phyloP scores from a whole-genome alignment of 805 yeast species.

The Saturnispora bothae region DNA sequence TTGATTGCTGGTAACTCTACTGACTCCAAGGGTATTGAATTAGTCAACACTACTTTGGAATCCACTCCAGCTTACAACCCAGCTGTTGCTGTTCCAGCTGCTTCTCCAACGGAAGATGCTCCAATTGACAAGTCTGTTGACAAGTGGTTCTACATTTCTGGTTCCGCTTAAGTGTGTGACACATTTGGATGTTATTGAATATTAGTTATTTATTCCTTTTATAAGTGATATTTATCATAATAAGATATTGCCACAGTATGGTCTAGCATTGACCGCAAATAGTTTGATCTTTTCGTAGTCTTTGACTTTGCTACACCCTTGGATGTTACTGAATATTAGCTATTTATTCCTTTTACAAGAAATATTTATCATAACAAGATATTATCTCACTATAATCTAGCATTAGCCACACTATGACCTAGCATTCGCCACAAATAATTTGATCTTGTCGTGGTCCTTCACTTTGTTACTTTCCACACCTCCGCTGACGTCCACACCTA shows the following conservation, averaged over 20 bases:
- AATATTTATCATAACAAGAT: too few species aligned
- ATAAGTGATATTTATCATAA: too few species aligned
- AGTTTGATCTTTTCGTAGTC: constrained; percentile 49
- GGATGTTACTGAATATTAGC: too few species aligned
- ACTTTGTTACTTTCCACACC: constrained; percentile 79
- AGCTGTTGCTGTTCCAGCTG: constrained; percentile 52
- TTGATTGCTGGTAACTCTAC: constrained; percentile 53
- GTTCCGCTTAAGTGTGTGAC: constrained; percentile 36
- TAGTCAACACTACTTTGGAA: constrained; percentile 66
- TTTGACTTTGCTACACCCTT: constrained; percentile 63
- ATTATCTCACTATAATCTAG: too few species aligned
- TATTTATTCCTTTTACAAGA: too few species aligned
- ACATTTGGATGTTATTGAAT: too few species aligned
- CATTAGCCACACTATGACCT: too few species aligned
- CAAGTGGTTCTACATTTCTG: constrained; percentile 97
- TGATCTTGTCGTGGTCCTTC: constrained; percentile 61
- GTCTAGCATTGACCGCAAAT: constrained; percentile 49
- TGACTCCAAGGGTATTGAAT: constrained; percentile 55
- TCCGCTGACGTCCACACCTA: constrained; percentile 86
- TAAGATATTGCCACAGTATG: too few species aligned
- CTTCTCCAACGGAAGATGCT: constrained; percentile 67
- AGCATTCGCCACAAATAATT: constrained; percentile 46
- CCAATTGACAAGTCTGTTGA: constrained; percentile 94
- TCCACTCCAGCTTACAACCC: constrained; percentile 44
- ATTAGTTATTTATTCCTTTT: background rate